phyloP scores from a whole-genome alignment of 108 stramenopile genomes.

The Fistulifera pelliculosa region DNA sequence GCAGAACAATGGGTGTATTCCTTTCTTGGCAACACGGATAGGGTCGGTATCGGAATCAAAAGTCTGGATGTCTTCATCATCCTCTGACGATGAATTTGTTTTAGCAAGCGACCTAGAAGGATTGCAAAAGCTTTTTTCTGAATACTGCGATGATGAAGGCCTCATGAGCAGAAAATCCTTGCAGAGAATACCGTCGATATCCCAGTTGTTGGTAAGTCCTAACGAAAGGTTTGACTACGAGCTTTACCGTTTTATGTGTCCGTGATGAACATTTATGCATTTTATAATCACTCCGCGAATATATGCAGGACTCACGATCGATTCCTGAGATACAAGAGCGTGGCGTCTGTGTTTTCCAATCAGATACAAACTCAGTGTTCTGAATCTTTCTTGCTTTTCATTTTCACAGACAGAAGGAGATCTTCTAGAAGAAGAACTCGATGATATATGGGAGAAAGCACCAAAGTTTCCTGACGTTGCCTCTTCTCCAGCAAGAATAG shows the following conservation, averaged over 20 bases:
- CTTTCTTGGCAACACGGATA: too few species aligned
- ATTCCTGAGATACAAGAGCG: constrained; percentile 2
- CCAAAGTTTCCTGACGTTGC: constrained; percentile 36
- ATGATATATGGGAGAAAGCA: constrained; percentile 53
- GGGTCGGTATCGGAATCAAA: too few species aligned
- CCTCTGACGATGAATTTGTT: not conserved
- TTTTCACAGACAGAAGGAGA: constrained; percentile 32
- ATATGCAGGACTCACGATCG: constrained; percentile 21
- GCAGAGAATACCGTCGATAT: constrained; percentile 35
- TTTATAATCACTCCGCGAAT: constrained; percentile 53
- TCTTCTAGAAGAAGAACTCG: constrained; percentile 45
- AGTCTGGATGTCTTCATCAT: too few species aligned
- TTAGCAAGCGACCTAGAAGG: not conserved
- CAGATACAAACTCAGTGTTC: not conserved
- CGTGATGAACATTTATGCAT: constrained; percentile 30
- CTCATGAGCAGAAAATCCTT: constrained; percentile 40
- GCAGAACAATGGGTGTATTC: too few species aligned
- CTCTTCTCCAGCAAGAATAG: constrained; percentile 26
- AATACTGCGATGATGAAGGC: constrained; percentile 41
- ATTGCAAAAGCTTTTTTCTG: constrained; percentile 28
- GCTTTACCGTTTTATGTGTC: not conserved
- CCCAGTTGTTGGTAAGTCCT: constrained; percentile 49
- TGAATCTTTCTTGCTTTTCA: not conserved
- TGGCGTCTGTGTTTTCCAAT: not conserved
- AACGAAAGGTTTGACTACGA: not conserved